phyloP scores from a whole-genome alignment of 2,329 filamentous ascomycete species.

The Rhinocladiella mackenziei region DNA sequence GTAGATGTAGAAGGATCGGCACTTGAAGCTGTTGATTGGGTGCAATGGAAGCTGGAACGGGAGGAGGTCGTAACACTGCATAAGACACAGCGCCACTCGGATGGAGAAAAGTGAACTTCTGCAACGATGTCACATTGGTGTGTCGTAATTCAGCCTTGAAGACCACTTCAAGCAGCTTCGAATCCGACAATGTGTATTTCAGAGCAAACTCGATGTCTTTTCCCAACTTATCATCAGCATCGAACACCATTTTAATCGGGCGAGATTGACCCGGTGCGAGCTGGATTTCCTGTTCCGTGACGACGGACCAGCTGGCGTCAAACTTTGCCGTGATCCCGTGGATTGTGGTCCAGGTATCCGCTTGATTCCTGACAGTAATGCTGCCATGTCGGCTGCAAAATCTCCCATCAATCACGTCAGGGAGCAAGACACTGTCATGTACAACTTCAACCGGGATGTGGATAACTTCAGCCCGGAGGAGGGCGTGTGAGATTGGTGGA shows the following conservation, averaged over 20 bases:
- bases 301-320: conserved; percentile 2
- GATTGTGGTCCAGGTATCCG: conserved; percentile 14
- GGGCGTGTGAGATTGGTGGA: conserved; percentile 45
- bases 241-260: conserved; percentile 28
- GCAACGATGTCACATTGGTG: conserved; percentile 39
- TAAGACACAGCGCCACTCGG: conserved; percentile 54
- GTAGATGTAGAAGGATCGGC: conserved; percentile 51
- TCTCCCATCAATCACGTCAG: conserved; percentile 49
- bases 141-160: conserved; percentile 27
- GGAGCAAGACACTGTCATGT: conserved; percentile 41
- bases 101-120: conserved; percentile 54
- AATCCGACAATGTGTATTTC: conserved; percentile 3
- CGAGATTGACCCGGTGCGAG: conserved; percentile 36
- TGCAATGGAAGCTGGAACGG: conserved; percentile 35
- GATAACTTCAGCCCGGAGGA: conserved; percentile 35
- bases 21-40: conserved; percentile 20
- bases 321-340: background rate
- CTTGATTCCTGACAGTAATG: conserved; percentile 21
- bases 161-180: conserved; percentile 6
- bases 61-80: conserved; percentile 54
- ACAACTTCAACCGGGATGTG: conserved; percentile 33
- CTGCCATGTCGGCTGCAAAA: conserved; percentile 44
- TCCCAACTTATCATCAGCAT: background rate
- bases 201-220: conserved; percentile 11
- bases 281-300: conserved; percentile 4